These are phyloP conservation scores for Rhizoclosmatium sp. DNA, from an alignment of 192 early-diverging fungal species.

Conservation along the genomic window DNA sequence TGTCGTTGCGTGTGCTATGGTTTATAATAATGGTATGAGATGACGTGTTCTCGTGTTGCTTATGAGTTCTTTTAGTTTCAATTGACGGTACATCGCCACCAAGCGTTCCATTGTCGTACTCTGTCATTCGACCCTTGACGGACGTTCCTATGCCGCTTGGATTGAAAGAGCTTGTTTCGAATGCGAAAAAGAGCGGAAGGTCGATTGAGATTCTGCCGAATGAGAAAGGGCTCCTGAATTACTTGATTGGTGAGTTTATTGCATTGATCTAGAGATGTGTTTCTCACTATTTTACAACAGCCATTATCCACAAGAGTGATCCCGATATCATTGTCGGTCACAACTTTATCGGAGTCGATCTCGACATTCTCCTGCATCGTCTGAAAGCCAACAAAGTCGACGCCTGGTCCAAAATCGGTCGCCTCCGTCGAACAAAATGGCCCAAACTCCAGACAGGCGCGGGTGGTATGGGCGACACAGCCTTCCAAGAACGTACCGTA, in stretches of 20 bases:
- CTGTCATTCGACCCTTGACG: constrained; percentile 75
- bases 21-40: constrained; percentile 72
- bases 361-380: constrained; percentile 92
- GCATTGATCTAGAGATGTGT: not conserved
- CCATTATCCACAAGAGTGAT: constrained; percentile 77
- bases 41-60: constrained; percentile 29
- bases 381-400: constrained; percentile 82
- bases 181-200: constrained; percentile 51
- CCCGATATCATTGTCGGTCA: constrained; percentile 96
- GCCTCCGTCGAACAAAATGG: constrained; percentile 83
- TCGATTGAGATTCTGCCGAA: constrained; percentile 66
- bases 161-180: constrained; percentile 66
- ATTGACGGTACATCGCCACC: constrained; percentile 45
- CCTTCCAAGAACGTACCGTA: constrained; percentile 76
- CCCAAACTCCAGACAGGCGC: constrained; percentile 83
- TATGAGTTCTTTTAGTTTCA: constrained; percentile 38
- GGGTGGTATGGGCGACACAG: constrained; percentile 82
- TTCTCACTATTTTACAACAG: constrained; percentile 40
- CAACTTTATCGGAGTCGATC: constrained; percentile 94
- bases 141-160: constrained; percentile 80
- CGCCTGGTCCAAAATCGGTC: constrained; percentile 89
- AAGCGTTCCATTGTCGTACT: constrained; percentile 60
- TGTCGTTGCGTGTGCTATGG: constrained; percentile 74
- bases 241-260: constrained; percentile 63
- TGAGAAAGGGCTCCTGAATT: constrained; percentile 83